Evolutionary conservation across 1,139 yeast genomes (phyloP), one percentile per base, ranked within the genome.

Genomic region (Torulaspora globosa): DNA sequence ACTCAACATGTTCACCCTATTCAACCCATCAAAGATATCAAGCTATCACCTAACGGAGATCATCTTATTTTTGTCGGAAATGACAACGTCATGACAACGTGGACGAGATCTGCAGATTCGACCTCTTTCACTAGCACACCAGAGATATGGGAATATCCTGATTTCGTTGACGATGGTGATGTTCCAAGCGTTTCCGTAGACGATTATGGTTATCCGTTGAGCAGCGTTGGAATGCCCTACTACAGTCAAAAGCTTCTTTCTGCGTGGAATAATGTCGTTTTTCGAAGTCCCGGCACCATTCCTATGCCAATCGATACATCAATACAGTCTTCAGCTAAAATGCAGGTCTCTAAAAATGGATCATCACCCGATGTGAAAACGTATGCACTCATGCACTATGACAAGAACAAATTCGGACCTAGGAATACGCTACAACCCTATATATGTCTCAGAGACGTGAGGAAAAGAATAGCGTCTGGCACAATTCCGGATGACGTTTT

Each of bases 151-250:
- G 68, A 71, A 33, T 63, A 59, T 39, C 65, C 69, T 28, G 64
- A 57, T 27, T 67, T 65, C 31, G 54, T 65, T 47, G 71, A 66
- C 36, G 68, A 60, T 41, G 64, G 67, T 10, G 44, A 53, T 0
- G 35, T 51, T 3, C 52, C 56, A 3, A 62, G 57, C 0, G 73
- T 64, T 3, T 52, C 63, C 2, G 55, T 72, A 9, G 71, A 71
- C 39, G 69, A 78, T 12, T 76, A 76, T 35, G 69, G 68, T 7
- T 58, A 67, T 10, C 90, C 97, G 0, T 69, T 92, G 43, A 82
- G 82, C 37, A 63, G 79, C 1, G 72, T 92, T 1, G 97, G 97
- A 7, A 71, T 92, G 79, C 97, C 98, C 0, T 88, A 83, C 59
- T 92, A 88, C 63, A 81, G 80, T 51, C 89, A 85, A 40, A 77